Evolutionary conservation across 305 asterid species (phyloP).

Genomic region (Fraxinus velutina): DNA sequence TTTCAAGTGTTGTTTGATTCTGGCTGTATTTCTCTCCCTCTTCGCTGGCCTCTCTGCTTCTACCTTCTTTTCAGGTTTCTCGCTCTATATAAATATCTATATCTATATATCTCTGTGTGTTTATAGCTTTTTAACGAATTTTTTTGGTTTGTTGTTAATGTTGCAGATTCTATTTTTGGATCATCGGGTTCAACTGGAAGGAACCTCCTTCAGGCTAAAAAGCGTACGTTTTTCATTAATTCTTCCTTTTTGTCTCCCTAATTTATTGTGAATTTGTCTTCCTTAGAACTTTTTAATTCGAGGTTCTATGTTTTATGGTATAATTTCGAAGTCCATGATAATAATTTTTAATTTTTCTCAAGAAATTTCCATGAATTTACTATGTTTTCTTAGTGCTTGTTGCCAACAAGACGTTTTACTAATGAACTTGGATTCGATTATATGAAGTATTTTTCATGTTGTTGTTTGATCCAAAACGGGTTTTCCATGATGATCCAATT

Average conservation of each 20-base stretch:
- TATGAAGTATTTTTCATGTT: not conserved
- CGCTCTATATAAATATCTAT: not conserved
- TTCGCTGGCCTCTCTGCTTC: constrained; percentile 26
- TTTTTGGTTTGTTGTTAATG: constrained; percentile 5
- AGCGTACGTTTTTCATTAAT: constrained; percentile 28
- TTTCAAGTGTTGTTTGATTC: constrained; percentile 21
- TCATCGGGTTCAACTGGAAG: constrained; percentile 28
- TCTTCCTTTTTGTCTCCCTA: not conserved
- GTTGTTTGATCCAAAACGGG: not conserved
- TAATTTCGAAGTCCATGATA: not conserved
- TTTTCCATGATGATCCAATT: not conserved
- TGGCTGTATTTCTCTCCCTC: constrained; percentile 21
- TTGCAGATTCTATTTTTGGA: constrained; percentile 36
- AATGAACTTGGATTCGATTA: not conserved
- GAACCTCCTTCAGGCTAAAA: constrained; percentile 44
- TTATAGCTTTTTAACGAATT: not conserved
- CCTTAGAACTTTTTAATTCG: not conserved
- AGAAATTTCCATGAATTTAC: not conserved
- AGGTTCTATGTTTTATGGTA: not conserved
- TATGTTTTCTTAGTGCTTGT: not conserved
- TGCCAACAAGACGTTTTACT: not conserved
- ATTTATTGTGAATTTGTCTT: not conserved
- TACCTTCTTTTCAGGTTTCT: constrained; percentile 36
- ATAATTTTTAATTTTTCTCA: not conserved
- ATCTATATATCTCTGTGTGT: not conserved